Conservation (phyloP, 2,329 filamentous ascomycete species). For the Lizonia empirigonia region DNA sequence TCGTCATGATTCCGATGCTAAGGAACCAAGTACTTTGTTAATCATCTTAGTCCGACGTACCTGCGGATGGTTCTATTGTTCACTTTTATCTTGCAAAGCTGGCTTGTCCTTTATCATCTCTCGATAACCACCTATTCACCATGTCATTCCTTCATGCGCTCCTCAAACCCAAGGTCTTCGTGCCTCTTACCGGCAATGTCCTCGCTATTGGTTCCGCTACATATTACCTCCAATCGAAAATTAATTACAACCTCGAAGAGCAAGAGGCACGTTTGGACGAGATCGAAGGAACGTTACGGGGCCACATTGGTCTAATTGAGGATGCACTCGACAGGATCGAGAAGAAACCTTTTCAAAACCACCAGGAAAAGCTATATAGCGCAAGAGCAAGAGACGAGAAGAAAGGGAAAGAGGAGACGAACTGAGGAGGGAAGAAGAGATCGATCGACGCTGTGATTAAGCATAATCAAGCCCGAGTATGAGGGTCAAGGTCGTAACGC, state of each 20-base stretch:
- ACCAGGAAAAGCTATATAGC: slow-evolving; percentile 46
- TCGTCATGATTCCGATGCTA: slow-evolving; percentile 10
- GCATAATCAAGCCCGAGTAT: too few species aligned
- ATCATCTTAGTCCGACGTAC: too few species aligned
- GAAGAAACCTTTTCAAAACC: slow-evolving; percentile 44
- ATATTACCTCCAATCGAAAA: slow-evolving; percentile 39
- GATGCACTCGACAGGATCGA: slow-evolving; percentile 54
- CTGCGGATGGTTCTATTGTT: too few species aligned
- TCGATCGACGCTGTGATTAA: too few species aligned
- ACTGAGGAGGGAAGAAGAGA: too few species aligned
- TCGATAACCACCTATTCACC: background rate
- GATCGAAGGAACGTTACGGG: slow-evolving; percentile 55
- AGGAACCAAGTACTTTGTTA: too few species aligned
- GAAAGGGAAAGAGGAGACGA: background rate
- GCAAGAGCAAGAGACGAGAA: slow-evolving; percentile 28
- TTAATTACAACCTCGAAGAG: slow-evolving; percentile 54
- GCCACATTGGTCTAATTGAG: slow-evolving; percentile 56
- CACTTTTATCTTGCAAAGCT: too few species aligned
- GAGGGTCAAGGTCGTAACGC: too few species aligned
- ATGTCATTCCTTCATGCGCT: slow-evolving; percentile 16
- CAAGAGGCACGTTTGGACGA: slow-evolving; percentile 57
- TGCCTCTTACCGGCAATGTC: slow-evolving; percentile 26
- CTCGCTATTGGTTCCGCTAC: slow-evolving; percentile 28
- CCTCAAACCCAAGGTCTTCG: slow-evolving; percentile 8
- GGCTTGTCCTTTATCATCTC: too few species aligned